These are phyloP conservation scores for Colletotrichum cereale DNA, from an alignment of 2,329 filamentous ascomycete genomes.

Conservation along the genomic window DNA sequence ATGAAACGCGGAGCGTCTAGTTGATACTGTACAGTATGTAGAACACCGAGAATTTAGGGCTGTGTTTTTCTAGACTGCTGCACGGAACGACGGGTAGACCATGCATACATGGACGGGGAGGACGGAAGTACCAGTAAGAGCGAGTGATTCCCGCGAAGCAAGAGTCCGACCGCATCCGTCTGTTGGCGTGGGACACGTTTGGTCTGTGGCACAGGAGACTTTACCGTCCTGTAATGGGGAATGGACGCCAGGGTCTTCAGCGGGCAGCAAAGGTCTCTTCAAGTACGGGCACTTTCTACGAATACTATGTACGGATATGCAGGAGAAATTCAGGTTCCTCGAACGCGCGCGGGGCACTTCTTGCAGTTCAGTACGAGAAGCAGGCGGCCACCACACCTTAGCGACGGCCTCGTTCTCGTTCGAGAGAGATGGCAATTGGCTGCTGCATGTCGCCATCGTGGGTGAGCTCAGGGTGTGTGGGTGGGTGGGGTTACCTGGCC, in stretches of 20 bases:
- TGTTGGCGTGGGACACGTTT: not conserved
- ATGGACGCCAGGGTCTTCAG: not conserved
- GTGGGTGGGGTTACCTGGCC: not conserved
- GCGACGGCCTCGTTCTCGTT: constrained; percentile 12
- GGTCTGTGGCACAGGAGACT: not conserved
- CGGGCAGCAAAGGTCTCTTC: not conserved
- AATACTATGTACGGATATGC: not conserved
- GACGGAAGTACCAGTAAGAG: not conserved
- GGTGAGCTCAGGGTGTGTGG: not conserved
- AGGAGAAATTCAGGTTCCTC: not conserved
- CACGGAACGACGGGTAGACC: constrained; percentile 23
- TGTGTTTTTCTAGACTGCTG: constrained; percentile 1
- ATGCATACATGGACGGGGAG: not conserved
- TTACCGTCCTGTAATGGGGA: not conserved
- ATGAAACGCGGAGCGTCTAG: constrained; percentile 33
- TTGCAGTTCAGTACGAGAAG: constrained; percentile 10
- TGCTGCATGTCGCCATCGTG: constrained; percentile 22
- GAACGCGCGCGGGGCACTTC: not conserved
- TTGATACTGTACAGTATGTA: constrained; percentile 19
- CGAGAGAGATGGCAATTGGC: constrained; percentile 22
- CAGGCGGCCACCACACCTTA: not conserved
- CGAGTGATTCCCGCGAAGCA: not conserved
- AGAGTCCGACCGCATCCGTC: constrained; percentile 33
- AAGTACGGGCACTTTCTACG: not conserved
- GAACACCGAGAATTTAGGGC: not conserved